These are phyloP conservation scores for Rusavskia elegans DNA, from an alignment of 495 filamentous ascomycete genomes.

Conservation along the genomic window DNA sequence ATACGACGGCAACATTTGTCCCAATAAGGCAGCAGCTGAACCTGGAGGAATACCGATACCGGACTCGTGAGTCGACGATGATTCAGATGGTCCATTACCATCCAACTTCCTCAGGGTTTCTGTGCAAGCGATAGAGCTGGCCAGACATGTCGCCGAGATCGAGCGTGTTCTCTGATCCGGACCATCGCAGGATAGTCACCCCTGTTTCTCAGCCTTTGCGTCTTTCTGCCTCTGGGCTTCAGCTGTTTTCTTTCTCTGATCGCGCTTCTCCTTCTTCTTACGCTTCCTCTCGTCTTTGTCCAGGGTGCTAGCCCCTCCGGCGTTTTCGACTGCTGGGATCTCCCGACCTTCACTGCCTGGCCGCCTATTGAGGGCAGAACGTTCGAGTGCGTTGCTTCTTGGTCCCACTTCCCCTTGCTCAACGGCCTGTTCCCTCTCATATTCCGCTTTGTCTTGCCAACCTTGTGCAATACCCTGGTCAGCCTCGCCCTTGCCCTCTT, in stretches of 20 bases:
- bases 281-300: constrained; percentile 32
- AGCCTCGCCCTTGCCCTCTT: neutral
- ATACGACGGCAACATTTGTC: too few relatives aligned
- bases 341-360: neutral
- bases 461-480: constrained; percentile 11
- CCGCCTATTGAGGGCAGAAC: constrained; percentile 1
- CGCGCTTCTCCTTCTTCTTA: constrained; percentile 33
- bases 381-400: constrained; percentile 9
- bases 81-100: too few relatives aligned
- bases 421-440: constrained; percentile 27
- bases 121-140: too few relatives aligned
- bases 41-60: too few relatives aligned
- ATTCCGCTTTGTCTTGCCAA: constrained; percentile 37
- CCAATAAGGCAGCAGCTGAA: too few relatives aligned
- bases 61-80: too few relatives aligned
- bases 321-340: constrained; percentile 12
- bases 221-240: constrained; percentile 20
- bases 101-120: too few relatives aligned
- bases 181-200: neutral
- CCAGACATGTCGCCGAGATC: too few relatives aligned
- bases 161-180: neutral
- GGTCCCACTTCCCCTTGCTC: constrained; percentile 23
- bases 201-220: constrained; percentile 1
- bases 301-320: constrained; percentile 6
- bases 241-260: constrained; percentile 26